These are phyloP conservation scores for Cordyceps fumosorosea DNA, from an alignment of 2,329 filamentous ascomycete species.

Conservation along the genomic window DNA sequence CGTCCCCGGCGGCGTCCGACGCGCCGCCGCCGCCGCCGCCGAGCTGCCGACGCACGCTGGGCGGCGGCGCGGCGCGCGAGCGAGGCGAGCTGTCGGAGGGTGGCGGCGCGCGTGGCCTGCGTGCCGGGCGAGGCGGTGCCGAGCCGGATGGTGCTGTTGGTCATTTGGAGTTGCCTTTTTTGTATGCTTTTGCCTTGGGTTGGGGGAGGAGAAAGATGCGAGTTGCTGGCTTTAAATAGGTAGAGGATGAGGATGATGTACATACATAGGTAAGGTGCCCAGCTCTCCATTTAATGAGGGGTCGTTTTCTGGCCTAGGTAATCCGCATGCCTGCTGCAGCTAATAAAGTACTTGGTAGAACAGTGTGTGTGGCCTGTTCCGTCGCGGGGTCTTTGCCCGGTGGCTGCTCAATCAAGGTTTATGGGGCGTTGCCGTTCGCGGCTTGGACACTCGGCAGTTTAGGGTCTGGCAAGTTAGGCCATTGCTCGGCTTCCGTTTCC, in stretches of 20 bases:
- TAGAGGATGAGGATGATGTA: no score
- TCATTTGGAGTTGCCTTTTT: neutral
- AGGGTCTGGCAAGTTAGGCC: neutral
- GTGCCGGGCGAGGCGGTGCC: conserved; percentile 51
- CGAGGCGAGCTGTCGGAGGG: conserved; percentile 57
- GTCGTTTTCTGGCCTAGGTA: neutral
- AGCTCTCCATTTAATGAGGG: neutral
- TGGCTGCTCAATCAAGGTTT: neutral
- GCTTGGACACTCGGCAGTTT: neutral
- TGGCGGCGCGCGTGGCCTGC: conserved; percentile 45
- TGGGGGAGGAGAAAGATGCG: neutral
- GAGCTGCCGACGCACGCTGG: conserved; percentile 49
- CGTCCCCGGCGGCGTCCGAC: conserved; percentile 15
- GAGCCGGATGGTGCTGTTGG: conserved; percentile 38
- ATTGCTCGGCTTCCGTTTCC: neutral
- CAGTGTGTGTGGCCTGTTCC: neutral
- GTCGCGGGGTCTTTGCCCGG: neutral
- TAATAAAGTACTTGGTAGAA: neutral
- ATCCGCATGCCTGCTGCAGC: neutral
- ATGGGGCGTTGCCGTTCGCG: neutral
- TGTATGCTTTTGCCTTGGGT: neutral
- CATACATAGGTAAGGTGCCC: no score
- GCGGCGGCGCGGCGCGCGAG: conserved; percentile 58
- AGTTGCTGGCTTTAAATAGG: neutral
- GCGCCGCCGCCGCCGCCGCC: conserved; percentile 5